Evolutionary conservation across 441 rosid genomes (phyloP).

Genomic region (Lepidium campestre): DNA sequence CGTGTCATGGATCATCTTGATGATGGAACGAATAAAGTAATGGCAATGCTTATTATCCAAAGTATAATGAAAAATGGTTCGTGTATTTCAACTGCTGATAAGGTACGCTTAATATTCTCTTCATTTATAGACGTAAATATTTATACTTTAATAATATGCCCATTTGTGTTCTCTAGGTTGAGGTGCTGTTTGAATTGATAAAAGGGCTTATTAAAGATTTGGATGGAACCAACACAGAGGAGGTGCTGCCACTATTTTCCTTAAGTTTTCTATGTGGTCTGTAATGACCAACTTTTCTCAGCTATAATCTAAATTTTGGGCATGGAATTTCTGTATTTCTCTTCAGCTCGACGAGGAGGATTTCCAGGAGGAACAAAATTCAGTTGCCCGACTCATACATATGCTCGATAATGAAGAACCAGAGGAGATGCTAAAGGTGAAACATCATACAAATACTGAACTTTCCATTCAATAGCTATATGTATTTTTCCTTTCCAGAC

Average conservation of each 20-base stretch:
- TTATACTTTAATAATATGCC: slow-evolving; percentile 12
- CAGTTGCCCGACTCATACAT: slow-evolving; percentile 61
- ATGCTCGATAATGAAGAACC: slow-evolving; percentile 55
- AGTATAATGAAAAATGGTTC: slow-evolving; percentile 62
- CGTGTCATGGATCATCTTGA: slow-evolving; percentile 66
- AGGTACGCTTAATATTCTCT: slow-evolving; percentile 34
- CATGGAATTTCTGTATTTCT: slow-evolving; percentile 10
- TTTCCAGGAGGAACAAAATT: slow-evolving; percentile 67
- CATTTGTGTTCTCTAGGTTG: slow-evolving; percentile 44
- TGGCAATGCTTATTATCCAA: slow-evolving; percentile 72
- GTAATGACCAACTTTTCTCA: neutral
- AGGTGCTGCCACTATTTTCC: slow-evolving; percentile 32
- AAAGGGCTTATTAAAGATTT: slow-evolving; percentile 63
- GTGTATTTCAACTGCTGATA: slow-evolving; percentile 51
- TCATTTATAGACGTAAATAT: neutral
- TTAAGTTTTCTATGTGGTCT: neutral
- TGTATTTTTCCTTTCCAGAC: neutral
- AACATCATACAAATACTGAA: neutral
- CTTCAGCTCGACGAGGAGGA: slow-evolving; percentile 71
- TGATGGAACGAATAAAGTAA: slow-evolving; percentile 54
- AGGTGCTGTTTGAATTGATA: slow-evolving; percentile 60
- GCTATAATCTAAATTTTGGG: neutral
- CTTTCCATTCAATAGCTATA: neutral
- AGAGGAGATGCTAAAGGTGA: slow-evolving; percentile 68
- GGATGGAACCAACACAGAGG: slow-evolving; percentile 46